Evolutionary conservation across 768 basidiomycete species (phyloP), one percentile per base, ranked within the genome.

Genomic region (Leccinum broughii): DNA sequence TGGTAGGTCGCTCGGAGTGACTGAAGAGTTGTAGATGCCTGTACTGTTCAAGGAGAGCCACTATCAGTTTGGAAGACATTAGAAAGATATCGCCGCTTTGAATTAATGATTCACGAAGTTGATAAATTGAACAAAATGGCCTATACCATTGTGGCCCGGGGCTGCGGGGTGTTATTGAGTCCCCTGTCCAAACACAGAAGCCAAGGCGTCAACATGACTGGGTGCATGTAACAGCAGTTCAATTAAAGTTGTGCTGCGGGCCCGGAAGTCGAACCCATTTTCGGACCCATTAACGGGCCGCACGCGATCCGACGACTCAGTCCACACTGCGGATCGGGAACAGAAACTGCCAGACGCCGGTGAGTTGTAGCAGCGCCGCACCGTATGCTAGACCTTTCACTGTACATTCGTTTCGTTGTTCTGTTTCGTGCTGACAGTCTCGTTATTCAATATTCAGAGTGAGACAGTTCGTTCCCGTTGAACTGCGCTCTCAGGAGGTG

Each of bases 1-100:
- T 0, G 80, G 77, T 11, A 77, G 65, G 50, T 62, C 37, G 1
- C 57, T 56, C 10, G 81, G 81, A 1, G 81, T 82, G 34, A 68
- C 20, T 2, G 81, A 82, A 6, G 79, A 75, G 51, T 78, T 75
- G 66, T 82, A 82, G 30, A 82, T 68, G 6, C 81, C 80, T n/a
- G 62, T 63, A 32, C 30, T 24, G 26, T 51, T 53, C 48, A 58
- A 48, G 22, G 57, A 37, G 28, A 60, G 51, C n/a, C 55, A 57
- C 60, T 70, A 37, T 48, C 22, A 41, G n/a, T 32, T 57, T 24
- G 26, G 24, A 37, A 48, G 35, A 20, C 49, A 28, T 50, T 24
- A 22, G 22, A 22, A 22, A 22, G 22, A 22, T 22, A 22, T 22
- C 22, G 17, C 7, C 14, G 3, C 20, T 50, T 14, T 28, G 15